These are phyloP conservation scores for Polygonum aviculare DNA, from an alignment of 148 eudicot genomes.

Conservation along the genomic window DNA sequence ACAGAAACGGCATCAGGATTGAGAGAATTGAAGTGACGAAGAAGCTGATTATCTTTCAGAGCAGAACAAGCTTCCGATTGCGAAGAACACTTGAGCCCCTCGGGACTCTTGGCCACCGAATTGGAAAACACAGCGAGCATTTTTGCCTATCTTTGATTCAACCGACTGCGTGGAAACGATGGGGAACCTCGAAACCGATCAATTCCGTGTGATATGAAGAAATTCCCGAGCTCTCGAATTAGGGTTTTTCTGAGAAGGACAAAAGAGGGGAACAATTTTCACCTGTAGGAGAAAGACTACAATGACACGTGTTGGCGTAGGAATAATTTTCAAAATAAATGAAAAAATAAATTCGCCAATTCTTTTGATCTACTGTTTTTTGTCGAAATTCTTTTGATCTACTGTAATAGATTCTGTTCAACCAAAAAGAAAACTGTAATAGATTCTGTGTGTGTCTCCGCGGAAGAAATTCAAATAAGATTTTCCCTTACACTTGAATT, in stretches of 20 bases:
- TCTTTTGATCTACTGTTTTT: too few relatives aligned
- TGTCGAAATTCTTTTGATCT: too few relatives aligned
- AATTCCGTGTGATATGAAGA: neutral
- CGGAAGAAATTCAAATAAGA: too few relatives aligned
- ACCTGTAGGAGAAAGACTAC: neutral
- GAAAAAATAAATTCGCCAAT: too few relatives aligned
- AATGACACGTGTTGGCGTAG: neutral
- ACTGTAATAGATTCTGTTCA: too few relatives aligned
- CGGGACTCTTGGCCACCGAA: conserved; percentile 16
- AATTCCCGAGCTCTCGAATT: neutral
- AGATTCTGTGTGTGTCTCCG: too few relatives aligned
- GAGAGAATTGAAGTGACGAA: conserved; percentile 4
- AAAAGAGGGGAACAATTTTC: neutral
- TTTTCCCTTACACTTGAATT: too few relatives aligned
- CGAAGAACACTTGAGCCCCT: conserved; percentile 3
- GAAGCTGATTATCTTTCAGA: conserved; percentile 10
- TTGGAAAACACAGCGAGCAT: conserved; percentile 15
- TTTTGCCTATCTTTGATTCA: neutral
- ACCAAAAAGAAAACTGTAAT: too few relatives aligned
- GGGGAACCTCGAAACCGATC: neutral
- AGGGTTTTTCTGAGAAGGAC: neutral
- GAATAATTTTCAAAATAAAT: neutral
- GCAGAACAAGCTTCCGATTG: conserved; percentile 2
- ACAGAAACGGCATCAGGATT: conserved; percentile 13
- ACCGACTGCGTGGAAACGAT: neutral